Conservation (phyloP, 2,329 filamentous ascomycete genomes). For the Stagonosporopsis chrysanthemi region DNA sequence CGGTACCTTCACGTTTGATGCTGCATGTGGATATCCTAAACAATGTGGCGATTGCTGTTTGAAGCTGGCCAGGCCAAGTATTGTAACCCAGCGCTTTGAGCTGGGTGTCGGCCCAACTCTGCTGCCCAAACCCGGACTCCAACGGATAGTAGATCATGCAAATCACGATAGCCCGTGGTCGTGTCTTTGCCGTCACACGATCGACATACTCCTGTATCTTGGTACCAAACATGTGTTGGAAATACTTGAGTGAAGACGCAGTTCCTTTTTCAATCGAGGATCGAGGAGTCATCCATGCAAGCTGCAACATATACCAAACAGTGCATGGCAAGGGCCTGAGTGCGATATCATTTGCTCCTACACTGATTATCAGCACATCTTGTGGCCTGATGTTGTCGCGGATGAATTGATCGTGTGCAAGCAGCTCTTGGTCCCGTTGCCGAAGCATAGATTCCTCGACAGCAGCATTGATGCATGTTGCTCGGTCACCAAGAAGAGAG, state of each 20-base stretch:
- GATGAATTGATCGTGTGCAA: constrained; percentile 47
- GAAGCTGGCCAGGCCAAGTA: constrained; percentile 38
- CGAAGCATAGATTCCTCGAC: constrained; percentile 47
- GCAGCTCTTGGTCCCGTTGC: constrained; percentile 37
- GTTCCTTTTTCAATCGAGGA: constrained; percentile 33
- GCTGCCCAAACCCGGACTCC: constrained; percentile 36
- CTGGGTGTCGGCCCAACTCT: constrained; percentile 45
- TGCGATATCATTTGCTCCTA: constrained; percentile 50
- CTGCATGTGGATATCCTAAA: constrained; percentile 40
- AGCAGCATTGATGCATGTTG: constrained; percentile 47
- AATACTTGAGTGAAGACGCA: constrained; percentile 41
- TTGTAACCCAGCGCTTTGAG: constrained; percentile 44
- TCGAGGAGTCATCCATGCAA: constrained; percentile 41
- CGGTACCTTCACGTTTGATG: constrained; percentile 39
- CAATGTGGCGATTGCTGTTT: constrained; percentile 44
- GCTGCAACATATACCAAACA: constrained; percentile 41
- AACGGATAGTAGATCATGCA: constrained; percentile 52
- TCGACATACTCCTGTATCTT: constrained; percentile 40
- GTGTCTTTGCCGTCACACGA: constrained; percentile 35
- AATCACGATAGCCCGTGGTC: constrained; percentile 44
- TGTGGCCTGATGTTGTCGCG: constrained; percentile 40
- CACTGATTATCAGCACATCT: constrained; percentile 47
- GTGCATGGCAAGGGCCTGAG: constrained; percentile 38
- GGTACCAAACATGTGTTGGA: constrained; percentile 41
- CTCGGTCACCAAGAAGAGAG: constrained; percentile 37